These are phyloP conservation scores for Candida koratica DNA, from an alignment of 805 yeast genomes.

Conservation along the genomic window DNA sequence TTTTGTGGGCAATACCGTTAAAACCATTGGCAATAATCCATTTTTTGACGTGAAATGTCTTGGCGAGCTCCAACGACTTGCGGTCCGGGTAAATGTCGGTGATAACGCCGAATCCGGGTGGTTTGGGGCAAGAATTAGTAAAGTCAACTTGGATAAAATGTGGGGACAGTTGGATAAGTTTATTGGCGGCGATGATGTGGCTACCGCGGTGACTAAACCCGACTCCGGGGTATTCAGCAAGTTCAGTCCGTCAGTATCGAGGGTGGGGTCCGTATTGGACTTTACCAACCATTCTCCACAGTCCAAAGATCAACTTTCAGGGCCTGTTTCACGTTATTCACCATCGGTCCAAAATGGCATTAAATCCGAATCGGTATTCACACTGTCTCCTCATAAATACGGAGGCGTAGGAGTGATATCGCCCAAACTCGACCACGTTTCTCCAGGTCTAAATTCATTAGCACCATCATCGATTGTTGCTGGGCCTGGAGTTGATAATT, in stretches of 20 bases:
- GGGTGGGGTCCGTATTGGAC: constrained; percentile 44
- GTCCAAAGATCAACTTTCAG: constrained; percentile 2
- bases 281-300: constrained; percentile 19
- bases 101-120: constrained; percentile 54
- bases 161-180: constrained; percentile 91
- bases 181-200: constrained; percentile 70
- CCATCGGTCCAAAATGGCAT: constrained; percentile 7
- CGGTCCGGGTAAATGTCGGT: constrained; percentile 45
- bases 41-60: constrained; percentile 22
- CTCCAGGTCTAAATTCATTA: not conserved
- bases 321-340: constrained; percentile 7
- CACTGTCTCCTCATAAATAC: constrained; percentile 14
- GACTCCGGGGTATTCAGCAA: constrained; percentile 64
- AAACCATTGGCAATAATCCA: constrained; percentile 29
- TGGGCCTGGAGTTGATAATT: not conserved
- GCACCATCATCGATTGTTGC: not conserved
- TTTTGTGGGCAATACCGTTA: constrained; percentile 26
- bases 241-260: constrained; percentile 65
- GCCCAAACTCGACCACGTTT: not conserved
- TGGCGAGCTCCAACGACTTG: constrained; percentile 34
- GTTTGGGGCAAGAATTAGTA: constrained; percentile 56
- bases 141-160: constrained; percentile 71
- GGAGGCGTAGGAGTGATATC: constrained; percentile 23
- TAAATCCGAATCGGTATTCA: constrained; percentile 6
- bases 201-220: constrained; percentile 27